Percentiles rank a stretch among this genome's conserved stretches.
Evolutionary conservation across 1,139 yeast genomes (phyloP).

Genomic region (Meyerozyma athensensis): DNA sequence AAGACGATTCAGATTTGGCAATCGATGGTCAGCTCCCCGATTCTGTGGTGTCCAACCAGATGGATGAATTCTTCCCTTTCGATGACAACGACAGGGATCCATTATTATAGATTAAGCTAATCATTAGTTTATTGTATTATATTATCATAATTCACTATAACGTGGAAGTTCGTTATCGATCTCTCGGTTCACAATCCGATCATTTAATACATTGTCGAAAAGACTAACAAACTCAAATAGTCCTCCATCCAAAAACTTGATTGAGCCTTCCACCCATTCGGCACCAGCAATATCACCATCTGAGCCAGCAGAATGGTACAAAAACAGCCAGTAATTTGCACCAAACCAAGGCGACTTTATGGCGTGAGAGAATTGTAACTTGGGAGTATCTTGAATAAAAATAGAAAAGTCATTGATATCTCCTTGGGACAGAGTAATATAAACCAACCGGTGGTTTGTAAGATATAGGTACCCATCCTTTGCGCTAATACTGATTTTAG

Average conservation of each 20-base stretch:
- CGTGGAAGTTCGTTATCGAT: constrained; percentile 45
- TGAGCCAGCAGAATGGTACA: constrained; percentile 25
- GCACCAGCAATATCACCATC: constrained; percentile 11
- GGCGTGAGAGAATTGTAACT: constrained; percentile 27
- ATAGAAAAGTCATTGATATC: constrained; percentile 35
- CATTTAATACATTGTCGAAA: constrained; percentile 26
- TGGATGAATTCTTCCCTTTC: background rate
- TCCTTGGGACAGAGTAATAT: constrained; percentile 33
- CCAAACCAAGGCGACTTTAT: constrained; percentile 54
- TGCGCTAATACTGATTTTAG: constrained; percentile 21
- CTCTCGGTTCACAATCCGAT: constrained; percentile 30
- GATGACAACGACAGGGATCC: background rate
- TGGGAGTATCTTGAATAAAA: constrained; percentile 19
- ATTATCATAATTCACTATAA: constrained; percentile 15
- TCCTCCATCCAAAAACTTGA: constrained; percentile 48
- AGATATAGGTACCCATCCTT: constrained; percentile 32
- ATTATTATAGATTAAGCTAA: background rate
- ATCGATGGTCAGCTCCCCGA: background rate
- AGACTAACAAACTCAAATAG: constrained; percentile 32
- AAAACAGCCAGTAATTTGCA: constrained; percentile 45
- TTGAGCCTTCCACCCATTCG: constrained; percentile 32
- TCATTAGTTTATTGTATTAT: constrained; percentile 1
- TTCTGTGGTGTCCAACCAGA: background rate
- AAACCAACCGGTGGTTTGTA: constrained; percentile 34
- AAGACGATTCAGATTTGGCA: background rate